Percentiles rank a stretch among this genome's conserved stretches.
These are phyloP conservation scores for Ogataea methylovora DNA, from an alignment of 805 yeast genomes.

Conservation along the genomic window DNA sequence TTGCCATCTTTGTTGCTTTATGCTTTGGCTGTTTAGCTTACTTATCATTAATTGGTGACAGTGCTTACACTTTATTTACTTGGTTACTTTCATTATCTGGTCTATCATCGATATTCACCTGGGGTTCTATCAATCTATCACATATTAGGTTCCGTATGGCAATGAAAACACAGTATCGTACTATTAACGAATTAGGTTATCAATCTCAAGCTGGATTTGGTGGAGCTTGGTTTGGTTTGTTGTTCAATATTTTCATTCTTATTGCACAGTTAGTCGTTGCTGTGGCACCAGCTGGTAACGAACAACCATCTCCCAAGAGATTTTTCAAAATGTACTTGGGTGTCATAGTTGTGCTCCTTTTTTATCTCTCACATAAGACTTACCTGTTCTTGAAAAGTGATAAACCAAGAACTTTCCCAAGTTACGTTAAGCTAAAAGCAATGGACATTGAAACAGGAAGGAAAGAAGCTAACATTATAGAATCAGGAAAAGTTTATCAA, in stretches of 20 bases:
- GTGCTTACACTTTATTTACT: conserved; percentile 29
- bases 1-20: conserved; percentile 33
- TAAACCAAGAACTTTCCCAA: conserved; percentile 4
- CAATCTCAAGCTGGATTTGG: conserved; percentile 33
- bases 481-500: conserved; percentile 23
- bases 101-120: conserved; percentile 38
- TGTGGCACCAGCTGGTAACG: conserved; percentile 31
- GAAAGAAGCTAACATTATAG: conserved; percentile 11
- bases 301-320: conserved; percentile 22
- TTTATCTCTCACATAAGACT: conserved; percentile 35
- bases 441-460: conserved; percentile 18
- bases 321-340: conserved; percentile 42
- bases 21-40: conserved; percentile 36
- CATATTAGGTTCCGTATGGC: conserved; percentile 41
- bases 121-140: conserved; percentile 39
- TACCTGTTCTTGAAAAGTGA: conserved; percentile 6
- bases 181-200: conserved; percentile 32
- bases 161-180: conserved; percentile 33
- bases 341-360: conserved; percentile 34
- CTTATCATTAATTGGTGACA: conserved; percentile 35
- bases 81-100: conserved; percentile 47
- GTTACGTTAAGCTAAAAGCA: conserved; percentile 9
- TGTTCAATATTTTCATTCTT: conserved; percentile 29
- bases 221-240: conserved; percentile 34
- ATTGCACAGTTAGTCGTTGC: conserved; percentile 43